Evolutionary conservation across 148 eudicot genomes (phyloP), one percentile per base, ranked within the genome.

Genomic region (Amaranthus hypochondriacus): DNA sequence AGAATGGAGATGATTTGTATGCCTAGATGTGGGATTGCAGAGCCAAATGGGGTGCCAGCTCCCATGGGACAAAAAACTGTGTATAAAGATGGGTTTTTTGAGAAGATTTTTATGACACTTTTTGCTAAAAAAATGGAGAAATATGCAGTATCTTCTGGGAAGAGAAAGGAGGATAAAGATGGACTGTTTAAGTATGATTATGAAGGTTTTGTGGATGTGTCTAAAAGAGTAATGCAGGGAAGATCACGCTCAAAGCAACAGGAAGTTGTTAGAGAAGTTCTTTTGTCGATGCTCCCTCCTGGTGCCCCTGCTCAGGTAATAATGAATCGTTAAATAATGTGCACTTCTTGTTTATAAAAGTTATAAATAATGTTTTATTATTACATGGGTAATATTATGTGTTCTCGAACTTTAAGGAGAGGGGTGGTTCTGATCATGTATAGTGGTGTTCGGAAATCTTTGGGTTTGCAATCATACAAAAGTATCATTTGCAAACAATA

Each of bases 261-360:
- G 68, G 63, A 92, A 77, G 96, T 89, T 5, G 98, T 92, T 46
- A 69, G 98, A 71, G 88, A 92, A 81, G 98, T 92, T 14, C 90
- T 92, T 64, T 73, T 92, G 76, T 92, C 97, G 55, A 92, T 92
- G 93, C 90, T 90, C 58, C 98, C 98, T 74, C 93, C 98, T 74
- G 96, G 93, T 68, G 98, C 96, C 56, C 96, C 97, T 77, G 92
- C 86, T 75, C 97, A 92, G 89, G 97, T 83, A 56, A 12, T 56
- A 12, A 56, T 56, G 60, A 11, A 0, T 2, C 4, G 2, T 56
- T 56, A 18, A 56, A 56, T 7, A 3, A 7, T 56, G 5, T 12
- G 6, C 15, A 18, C n/a, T 56, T 56, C 1, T 56, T 5, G 4
- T 56, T 56, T 4, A 56, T 56, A 1, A 2, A 18, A 18, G 18